Base-by-base conservation (phyloP, 1,284 basidiomycete genomes). In the Rhodotorula sp. region DNA sequence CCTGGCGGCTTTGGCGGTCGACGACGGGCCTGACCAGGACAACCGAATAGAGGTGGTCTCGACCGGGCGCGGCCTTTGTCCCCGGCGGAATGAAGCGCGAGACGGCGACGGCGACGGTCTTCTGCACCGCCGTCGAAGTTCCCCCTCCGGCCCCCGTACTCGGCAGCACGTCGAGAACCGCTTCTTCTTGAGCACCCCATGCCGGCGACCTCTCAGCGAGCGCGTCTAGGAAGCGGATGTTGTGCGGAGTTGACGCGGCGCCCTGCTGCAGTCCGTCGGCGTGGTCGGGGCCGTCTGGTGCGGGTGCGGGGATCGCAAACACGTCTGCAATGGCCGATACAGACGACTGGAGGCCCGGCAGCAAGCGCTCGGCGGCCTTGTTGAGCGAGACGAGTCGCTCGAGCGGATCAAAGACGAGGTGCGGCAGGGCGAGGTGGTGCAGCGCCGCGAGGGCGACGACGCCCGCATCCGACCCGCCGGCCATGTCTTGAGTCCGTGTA, bases 401-500 rank as follows among this genome's bases (percentile, higher is more conserved):
- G 62, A 39, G n/a, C 21, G 71, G 31, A 20, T 65, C 64, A 54
- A 72, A 63, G 62, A 72, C 39, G 65, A 72, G 60, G 23, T 64
- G 61, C n/a, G 71, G 71, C n/a, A 70, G 57, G 10, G 71, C 64
- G 34, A 69, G 58, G 6, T 34, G 7, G 29, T 58, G 54, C 43
- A 67, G 51, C 10, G 61, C 34, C 16, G 26, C 12, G 1, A 20
- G 43, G 12, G 51, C 43, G 48, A 66, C 8, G 26, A 12, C 46
- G 46, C 51, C 51, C 14, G 51, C 51, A 23, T n/a, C 51, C 51
- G 51, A 10, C 51, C 23, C n/a, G 51, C 51, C n/a, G 23, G 51
- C n/a, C 51, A 52, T 52, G 51, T 23, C 51, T 3, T 3, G 51
- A 52, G 3, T 14, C 8, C 51, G 12, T n/a, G 51, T 5, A 8